phyloP scores from a whole-genome alignment of 306 rosid genomes.

The Cucumis melo region DNA sequence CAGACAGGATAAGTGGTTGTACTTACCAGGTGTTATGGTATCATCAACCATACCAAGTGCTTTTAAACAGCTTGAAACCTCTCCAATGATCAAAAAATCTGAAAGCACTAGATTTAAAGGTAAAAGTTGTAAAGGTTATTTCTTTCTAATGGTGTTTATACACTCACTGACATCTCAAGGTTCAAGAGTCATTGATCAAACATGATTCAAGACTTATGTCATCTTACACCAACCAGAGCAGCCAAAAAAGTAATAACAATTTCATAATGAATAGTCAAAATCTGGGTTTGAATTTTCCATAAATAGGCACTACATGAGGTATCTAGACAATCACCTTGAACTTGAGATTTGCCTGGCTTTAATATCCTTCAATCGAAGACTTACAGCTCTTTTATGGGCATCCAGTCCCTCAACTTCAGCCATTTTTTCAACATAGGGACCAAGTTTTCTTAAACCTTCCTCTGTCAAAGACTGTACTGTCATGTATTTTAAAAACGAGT shows the following conservation, averaged over 20 bases:
- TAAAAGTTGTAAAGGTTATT: background rate
- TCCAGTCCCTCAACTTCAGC: slow-evolving; percentile 93
- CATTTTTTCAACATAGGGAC: slow-evolving; percentile 84
- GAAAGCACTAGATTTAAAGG: background rate
- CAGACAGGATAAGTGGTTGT: background rate
- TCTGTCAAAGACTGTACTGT: slow-evolving; percentile 90
- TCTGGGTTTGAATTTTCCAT: background rate
- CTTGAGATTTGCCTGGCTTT: slow-evolving; percentile 54
- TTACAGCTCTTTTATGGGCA: slow-evolving; percentile 88
- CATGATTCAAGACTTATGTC: background rate
- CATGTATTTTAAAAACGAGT: slow-evolving; percentile 87
- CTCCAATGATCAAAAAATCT: background rate
- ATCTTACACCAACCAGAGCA: slow-evolving; percentile 5
- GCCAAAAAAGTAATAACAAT: background rate
- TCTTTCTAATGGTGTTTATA: background rate
- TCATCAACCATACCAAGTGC: background rate
- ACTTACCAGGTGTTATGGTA: background rate
- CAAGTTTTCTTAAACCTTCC: slow-evolving; percentile 77
- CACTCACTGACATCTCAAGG: background rate
- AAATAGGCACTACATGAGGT: background rate
- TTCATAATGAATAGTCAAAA: background rate
- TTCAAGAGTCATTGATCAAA: background rate
- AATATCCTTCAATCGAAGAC: slow-evolving; percentile 81
- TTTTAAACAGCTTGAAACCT: background rate
- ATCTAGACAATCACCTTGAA: slow-evolving; percentile 19